These are phyloP conservation scores for Brassica juncea DNA, from an alignment of 345 rosid species.

Conservation along the genomic window DNA sequence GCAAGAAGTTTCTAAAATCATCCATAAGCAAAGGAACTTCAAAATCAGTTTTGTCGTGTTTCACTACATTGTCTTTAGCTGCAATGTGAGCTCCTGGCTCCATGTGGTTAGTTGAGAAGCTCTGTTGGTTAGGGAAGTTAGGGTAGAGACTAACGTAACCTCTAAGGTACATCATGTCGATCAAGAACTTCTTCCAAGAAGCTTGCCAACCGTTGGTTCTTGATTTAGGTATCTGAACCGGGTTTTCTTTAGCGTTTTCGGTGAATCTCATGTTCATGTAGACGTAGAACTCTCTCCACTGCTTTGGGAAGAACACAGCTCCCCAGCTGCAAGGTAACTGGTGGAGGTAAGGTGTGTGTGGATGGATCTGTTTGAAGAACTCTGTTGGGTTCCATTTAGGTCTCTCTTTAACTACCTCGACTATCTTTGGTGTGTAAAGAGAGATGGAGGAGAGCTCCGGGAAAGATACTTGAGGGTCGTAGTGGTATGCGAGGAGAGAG, in stretches of 20 bases:
- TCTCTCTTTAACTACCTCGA: slow-evolving; percentile 93
- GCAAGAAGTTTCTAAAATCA: slow-evolving; percentile 70
- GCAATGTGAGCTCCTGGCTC: slow-evolving; percentile 97
- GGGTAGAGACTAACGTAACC: slow-evolving; percentile 96
- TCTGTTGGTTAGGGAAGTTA: slow-evolving; percentile 86
- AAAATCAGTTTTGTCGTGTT: slow-evolving; percentile 78
- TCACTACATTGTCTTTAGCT: slow-evolving; percentile 85
- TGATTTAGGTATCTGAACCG: slow-evolving; percentile 94
- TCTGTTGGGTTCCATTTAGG: slow-evolving; percentile 93
- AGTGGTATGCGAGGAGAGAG: slow-evolving; percentile 83
- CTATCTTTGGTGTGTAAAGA: slow-evolving; percentile 82
- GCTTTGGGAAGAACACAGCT: slow-evolving; percentile 97
- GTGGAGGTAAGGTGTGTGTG: slow-evolving; percentile 93
- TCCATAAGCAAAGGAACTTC: slow-evolving; percentile 81
- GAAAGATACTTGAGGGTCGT: slow-evolving; percentile 79
- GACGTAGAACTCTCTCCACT: slow-evolving; percentile 95
- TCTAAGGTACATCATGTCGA: slow-evolving; percentile 96
- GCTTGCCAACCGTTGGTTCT: slow-evolving; percentile 99
- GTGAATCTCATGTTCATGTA: slow-evolving; percentile 99
- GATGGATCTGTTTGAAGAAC: slow-evolving; percentile 80
- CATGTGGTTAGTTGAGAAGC: slow-evolving; percentile 98
- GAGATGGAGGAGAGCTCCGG: slow-evolving; percentile 91
- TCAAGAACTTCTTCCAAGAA: slow-evolving; percentile 96
- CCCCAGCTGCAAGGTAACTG: slow-evolving; percentile 99
- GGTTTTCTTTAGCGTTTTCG: slow-evolving; percentile 75